These are phyloP conservation scores for Candida sonorensis DNA, from an alignment of 805 yeast species.

Conservation along the genomic window DNA sequence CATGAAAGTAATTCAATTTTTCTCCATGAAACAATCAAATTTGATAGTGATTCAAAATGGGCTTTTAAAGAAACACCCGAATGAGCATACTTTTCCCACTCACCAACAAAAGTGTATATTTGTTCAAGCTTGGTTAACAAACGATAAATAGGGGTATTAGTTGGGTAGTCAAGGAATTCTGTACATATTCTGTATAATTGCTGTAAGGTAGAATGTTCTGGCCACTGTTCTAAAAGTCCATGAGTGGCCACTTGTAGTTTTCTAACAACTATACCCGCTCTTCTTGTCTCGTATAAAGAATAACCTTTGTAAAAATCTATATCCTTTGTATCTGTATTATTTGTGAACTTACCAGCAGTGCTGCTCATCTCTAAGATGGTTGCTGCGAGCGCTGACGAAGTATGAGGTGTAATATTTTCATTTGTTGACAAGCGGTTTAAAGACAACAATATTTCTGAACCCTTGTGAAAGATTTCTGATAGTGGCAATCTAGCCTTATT, in stretches of 20 bases:
- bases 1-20: constrained; percentile 79
- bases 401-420: constrained; percentile 17
- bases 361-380: constrained; percentile 28
- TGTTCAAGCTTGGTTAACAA: constrained; percentile 80
- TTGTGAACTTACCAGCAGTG: constrained; percentile 26
- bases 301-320: constrained; percentile 64
- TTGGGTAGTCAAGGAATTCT: constrained; percentile 60
- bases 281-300: constrained; percentile 51
- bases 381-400: constrained; percentile 28
- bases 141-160: constrained; percentile 68
- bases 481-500: constrained; percentile 12
- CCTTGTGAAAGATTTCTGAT: constrained; percentile 31
- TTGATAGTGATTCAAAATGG: constrained; percentile 52
- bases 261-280: constrained; percentile 45
- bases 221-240: constrained; percentile 64
- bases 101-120: constrained; percentile 71
- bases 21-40: constrained; percentile 85
- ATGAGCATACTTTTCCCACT: constrained; percentile 93
- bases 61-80: constrained; percentile 58
- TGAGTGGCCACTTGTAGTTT: constrained; percentile 38
- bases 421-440: constrained; percentile 20
- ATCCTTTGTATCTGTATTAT: constrained; percentile 13
- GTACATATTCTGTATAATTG: constrained; percentile 55
- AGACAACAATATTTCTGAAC: constrained; percentile 29
- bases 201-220: constrained; percentile 86